Base-by-base conservation (phyloP, 352 stramenopile species). In the Globisporangium polare region DNA sequence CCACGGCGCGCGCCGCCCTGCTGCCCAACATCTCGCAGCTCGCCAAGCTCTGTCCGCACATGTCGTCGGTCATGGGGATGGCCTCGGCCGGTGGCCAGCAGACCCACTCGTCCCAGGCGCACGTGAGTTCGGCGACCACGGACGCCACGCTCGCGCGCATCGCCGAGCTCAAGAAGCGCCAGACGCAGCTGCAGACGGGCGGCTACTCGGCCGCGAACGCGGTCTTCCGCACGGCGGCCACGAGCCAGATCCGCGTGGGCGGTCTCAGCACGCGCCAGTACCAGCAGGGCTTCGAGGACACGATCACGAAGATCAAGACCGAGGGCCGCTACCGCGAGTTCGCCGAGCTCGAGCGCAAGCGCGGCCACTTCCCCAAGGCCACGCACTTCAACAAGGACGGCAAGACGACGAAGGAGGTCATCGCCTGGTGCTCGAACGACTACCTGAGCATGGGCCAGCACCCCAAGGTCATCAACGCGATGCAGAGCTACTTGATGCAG, bases 401-500 rank as follows among this genome's bases (percentile, higher is more conserved):
- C 24, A 73, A 74, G 10, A 88, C 78, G 10, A 88, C 78, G 20
- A 94, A 94, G 70, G 86, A 94, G 62, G 86, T 97, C 22, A 80
- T 94, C 12, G 86, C 83, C 20, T 97, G 88, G 88, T 97, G 89
- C 80, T 87, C 70, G 18, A 97, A 97, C 62, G 88, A 97, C 70
- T 97, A 97, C 65, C 52, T 97, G 50, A 88, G 82, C 62, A 96
- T 97, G 89, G 88, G 89, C 10, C 88, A 97, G 66, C 73, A 97
- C 70, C 88, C 88, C 3, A 90, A 88, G 62, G 89, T 97, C 17
- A 76, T 96, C 43, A 70, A 60, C 0, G 78, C 89, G 8, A 96
- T 96, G 87, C 77, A 94, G 42, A 74, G 90, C 50, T 94, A 84
- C 53, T 62, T 95, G 3, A 68, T 89, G 53, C 88, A 94, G 75